Conservation (phyloP, 2,329 filamentous ascomycete species). For the Tothia fuscella region DNA sequence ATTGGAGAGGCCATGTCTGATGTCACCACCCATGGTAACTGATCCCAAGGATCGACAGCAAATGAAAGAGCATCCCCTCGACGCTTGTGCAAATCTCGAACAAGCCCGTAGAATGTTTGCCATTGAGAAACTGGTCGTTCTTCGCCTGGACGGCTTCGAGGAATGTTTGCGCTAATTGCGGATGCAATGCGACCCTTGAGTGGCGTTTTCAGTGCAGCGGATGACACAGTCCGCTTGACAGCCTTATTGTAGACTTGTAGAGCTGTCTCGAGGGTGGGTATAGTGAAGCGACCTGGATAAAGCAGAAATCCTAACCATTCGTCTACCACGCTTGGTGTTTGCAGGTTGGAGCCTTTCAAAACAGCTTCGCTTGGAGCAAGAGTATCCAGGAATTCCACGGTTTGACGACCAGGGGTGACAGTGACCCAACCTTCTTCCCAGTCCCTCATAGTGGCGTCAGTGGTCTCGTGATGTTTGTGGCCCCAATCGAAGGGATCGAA, state of each 20-base stretch:
- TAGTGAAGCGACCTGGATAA: slow-evolving; percentile 70
- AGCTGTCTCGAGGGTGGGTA: slow-evolving; percentile 69
- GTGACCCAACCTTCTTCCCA: slow-evolving; percentile 50
- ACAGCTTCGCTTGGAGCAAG: neutral
- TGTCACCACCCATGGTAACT: slow-evolving; percentile 73
- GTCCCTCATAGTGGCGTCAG: slow-evolving; percentile 28
- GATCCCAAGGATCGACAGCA: slow-evolving; percentile 56
- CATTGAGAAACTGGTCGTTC: slow-evolving; percentile 69
- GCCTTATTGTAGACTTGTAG: slow-evolving; percentile 68
- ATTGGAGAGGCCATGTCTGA: slow-evolving; percentile 72
- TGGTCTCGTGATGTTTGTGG: slow-evolving; percentile 39
- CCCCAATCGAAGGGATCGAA: slow-evolving; percentile 56
- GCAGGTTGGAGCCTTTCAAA: neutral
- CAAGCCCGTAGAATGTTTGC: slow-evolving; percentile 77
- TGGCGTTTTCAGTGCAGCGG: slow-evolving; percentile 30
- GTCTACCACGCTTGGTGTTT: slow-evolving; percentile 34
- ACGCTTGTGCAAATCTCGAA: slow-evolving; percentile 76
- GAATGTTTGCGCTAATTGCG: slow-evolving; percentile 37
- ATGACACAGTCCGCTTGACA: slow-evolving; percentile 19
- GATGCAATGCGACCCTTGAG: slow-evolving; percentile 65
- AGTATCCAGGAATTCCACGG: slow-evolving; percentile 24
- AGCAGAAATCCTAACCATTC: slow-evolving; percentile 81
- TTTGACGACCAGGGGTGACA: slow-evolving; percentile 31
- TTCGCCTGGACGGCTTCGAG: slow-evolving; percentile 50
- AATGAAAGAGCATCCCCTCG: slow-evolving; percentile 72